Evolutionary conservation across 352 stramenopile species (phyloP), one percentile per base, ranked within the genome.

Genomic region (Hyaloperonospora brassicae): DNA sequence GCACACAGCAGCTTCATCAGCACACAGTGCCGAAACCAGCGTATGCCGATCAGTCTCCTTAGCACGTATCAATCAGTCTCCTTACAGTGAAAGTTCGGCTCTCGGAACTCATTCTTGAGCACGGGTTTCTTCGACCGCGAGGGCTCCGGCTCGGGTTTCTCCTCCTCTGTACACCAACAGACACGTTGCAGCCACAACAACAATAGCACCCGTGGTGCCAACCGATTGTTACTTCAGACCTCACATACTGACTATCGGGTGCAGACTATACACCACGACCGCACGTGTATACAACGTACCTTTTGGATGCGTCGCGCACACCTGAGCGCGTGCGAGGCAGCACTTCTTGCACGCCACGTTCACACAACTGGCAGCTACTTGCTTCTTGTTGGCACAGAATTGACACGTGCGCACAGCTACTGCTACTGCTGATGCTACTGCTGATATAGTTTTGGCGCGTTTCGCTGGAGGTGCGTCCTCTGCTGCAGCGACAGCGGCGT

Each of bases 21-120:
- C 13, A 2, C 8, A 25, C 23, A 22, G 2, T 22, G 22, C 39
- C 17, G 17, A 17, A 17, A 17, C 17, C 11, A 57, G 36, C 21
- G 36, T 12, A 44, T 24, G 44, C 47, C 50, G 8, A 47, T 42
- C 23, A 38, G 21, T 49, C 9, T 5, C 66, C 79, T 25, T 2
- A 57, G 36, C 21, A 41, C 12, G 40, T 24, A 47, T 47, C 50
- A 11, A 47, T 42, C 23, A 38, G 21, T 49, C 9, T 5, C 66
- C 79, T 25, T 75, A 90, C 80, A 90, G 38, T 72, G 50, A 36
- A 90, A 73, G 62, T 87, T 88, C 31, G 58, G 60, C 51, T 90
- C 80, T 51, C 83, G 82, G 66, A 88, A 90, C 47, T 90, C 80
- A 53, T 86, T 81, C 62, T 87, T 90, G 17, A 90, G 59, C 53